Base-by-base conservation (phyloP, 805 yeast genomes). In the Lachancea sp. region DNA sequence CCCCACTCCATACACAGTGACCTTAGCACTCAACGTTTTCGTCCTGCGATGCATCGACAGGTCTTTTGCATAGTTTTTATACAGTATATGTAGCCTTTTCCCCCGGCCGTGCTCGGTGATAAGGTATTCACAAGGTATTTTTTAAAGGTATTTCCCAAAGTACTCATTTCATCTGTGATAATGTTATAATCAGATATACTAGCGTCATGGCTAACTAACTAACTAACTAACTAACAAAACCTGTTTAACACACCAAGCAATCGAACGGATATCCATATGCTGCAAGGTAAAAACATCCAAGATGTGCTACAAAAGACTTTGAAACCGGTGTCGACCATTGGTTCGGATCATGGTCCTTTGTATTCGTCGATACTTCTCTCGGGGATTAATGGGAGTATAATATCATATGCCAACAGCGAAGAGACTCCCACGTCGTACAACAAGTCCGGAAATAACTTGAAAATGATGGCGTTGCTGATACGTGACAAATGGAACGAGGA, bases 401-500 rank as follows among this genome's bases (percentile, higher is more conserved):
- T 63, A 25, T 57, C 65, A 2, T 59, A 50, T 41, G 54, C 60
- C 2, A 56, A 47, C 27, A 45, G 53, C 15, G 42, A 38, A 7
- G 26, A 36, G 8, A 38, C 48, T 8, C 42, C 47, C 10, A 25
- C 38, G 13, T 41, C 41, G 10, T 54, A 53, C 40, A 45, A 39
- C 26, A 53, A 50, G 19, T 52, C 60, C 2, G 18, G 51, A 10
- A 61, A 56, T 36, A 61, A 61, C 40, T 42, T 63, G 19, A 61
- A 58, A 44, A 59, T 63, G 62, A 61, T 63, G 65, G 52, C 60
- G 29, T 37, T 63, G 13, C 48, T 63, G 18, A 53, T 57, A 12
- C 60, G 58, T 39, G 67, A 63, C 45, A 63, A 60, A 46, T 63
- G 67, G 67, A 42, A 46, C 4, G 65, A 59, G 30, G 66, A 63